Percentiles rank a stretch among this genome's conserved stretches.
phyloP scores from a whole-genome alignment of 1,284 basidiomycete species.

The Leccinum griseonigrum region DNA sequence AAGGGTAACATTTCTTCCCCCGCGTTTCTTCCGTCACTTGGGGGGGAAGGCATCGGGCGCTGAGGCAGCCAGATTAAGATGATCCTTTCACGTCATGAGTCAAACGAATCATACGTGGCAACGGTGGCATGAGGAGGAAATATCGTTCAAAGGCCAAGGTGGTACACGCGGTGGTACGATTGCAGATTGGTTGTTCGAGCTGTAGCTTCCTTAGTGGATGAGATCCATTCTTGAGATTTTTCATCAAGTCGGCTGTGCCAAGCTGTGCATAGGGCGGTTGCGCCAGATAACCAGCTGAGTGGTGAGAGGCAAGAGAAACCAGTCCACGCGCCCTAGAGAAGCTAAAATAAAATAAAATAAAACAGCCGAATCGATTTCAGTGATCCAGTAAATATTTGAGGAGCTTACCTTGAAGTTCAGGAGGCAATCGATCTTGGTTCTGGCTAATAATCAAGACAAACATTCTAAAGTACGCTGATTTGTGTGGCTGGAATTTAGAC shows the following conservation, averaged over 20 bases:
- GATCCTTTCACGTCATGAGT: neutral
- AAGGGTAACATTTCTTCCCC: constrained; percentile 11
- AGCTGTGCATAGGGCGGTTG: constrained; percentile 33
- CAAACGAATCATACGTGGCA: constrained; percentile 29
- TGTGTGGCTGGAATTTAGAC: constrained; percentile 29
- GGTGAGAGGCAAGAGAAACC: constrained; percentile 29
- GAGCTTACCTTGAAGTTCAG: constrained; percentile 26
- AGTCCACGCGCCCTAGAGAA: constrained; percentile 26
- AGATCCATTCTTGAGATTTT: constrained; percentile 15
- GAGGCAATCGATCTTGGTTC: constrained; percentile 21
- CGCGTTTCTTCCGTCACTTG: constrained; percentile 19
- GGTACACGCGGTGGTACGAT: constrained; percentile 16
- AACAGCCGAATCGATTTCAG: neutral
- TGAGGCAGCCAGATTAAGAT: constrained; percentile 14
- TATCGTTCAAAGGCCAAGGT: constrained; percentile 28
- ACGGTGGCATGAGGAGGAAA: constrained; percentile 21
- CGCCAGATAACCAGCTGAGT: constrained; percentile 30
- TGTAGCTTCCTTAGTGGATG: constrained; percentile 21
- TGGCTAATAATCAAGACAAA: constrained; percentile 33
- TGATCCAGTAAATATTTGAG: neutral
- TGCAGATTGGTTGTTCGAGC: constrained; percentile 16
- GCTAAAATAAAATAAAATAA: constrained; percentile 4
- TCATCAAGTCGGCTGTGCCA: constrained; percentile 37
- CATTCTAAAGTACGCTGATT: constrained; percentile 37
- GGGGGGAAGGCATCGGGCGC: constrained; percentile 32